Percentiles rank a stretch among this genome's conserved stretches.
phyloP scores from a whole-genome alignment of 2,329 filamentous ascomycete species.

The Nigrospora osmanthi region DNA sequence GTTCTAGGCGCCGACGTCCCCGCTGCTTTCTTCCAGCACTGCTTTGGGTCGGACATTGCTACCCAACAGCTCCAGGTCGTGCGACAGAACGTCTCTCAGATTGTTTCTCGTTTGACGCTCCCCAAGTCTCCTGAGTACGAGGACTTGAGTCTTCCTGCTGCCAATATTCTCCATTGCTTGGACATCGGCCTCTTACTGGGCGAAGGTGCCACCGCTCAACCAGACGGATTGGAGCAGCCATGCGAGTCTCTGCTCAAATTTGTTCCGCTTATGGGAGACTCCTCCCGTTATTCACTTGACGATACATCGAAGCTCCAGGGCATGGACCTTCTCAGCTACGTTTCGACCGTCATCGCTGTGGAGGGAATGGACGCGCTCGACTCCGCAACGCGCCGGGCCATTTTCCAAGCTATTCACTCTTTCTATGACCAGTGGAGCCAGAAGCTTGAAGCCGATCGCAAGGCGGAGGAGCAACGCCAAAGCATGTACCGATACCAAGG shows the following conservation, averaged over 20 bases:
- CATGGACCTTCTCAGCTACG: constrained; percentile 43
- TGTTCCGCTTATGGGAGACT: constrained; percentile 50
- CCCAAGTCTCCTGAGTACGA: constrained; percentile 71
- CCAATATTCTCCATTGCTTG: constrained; percentile 73
- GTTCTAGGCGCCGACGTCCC: constrained; percentile 42
- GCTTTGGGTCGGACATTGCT: constrained; percentile 21
- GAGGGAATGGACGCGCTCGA: constrained; percentile 37
- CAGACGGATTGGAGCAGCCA: not conserved
- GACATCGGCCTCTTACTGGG: constrained; percentile 66
- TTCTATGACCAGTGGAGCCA: constrained; percentile 78
- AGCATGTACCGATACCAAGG: constrained; percentile 82
- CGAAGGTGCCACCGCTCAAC: constrained; percentile 29
- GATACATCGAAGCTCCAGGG: constrained; percentile 19
- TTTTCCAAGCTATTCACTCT: constrained; percentile 61
- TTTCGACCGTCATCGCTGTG: constrained; percentile 35
- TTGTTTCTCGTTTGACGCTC: constrained; percentile 58
- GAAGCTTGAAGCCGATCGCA: constrained; percentile 68
- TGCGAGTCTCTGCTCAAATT: constrained; percentile 28
- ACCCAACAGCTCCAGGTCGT: constrained; percentile 41
- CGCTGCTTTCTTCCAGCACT: constrained; percentile 24
- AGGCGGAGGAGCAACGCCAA: constrained; percentile 62
- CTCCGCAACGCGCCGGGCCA: constrained; percentile 35
- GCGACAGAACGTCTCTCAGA: constrained; percentile 52
- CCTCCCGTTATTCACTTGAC: constrained; percentile 16
- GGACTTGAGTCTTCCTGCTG: constrained; percentile 71